Evolutionary conservation across 805 yeast genomes (phyloP).

Genomic region (Dipodascopsis uninucleata): DNA sequence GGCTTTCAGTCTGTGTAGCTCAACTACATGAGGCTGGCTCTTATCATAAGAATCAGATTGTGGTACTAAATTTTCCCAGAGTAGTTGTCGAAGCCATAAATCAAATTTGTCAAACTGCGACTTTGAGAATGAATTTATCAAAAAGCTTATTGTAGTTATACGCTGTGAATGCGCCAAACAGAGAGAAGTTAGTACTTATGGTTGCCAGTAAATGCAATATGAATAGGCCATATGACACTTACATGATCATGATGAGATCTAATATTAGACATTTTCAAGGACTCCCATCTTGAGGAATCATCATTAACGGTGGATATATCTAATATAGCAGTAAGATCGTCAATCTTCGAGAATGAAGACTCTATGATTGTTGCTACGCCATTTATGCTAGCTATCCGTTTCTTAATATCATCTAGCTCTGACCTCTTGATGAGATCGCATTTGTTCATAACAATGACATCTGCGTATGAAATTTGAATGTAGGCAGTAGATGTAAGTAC

Average conservation of each 20-base stretch:
- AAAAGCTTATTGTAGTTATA: constrained; percentile 52
- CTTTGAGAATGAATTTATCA: constrained; percentile 42
- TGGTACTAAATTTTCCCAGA: too few relatives aligned
- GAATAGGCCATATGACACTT: constrained; percentile 1
- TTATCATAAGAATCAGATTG: constrained; percentile 44
- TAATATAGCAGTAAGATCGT: constrained; percentile 56
- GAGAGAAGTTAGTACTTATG: neutral
- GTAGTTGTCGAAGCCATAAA: constrained; percentile 58
- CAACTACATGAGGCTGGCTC: constrained; percentile 30
- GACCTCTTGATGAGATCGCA: constrained; percentile 50
- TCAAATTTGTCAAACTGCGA: constrained; percentile 48
- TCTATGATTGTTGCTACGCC: constrained; percentile 60
- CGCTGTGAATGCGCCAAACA: constrained; percentile 28
- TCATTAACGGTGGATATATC: constrained; percentile 76
- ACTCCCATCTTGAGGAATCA: constrained; percentile 17
- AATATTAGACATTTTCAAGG: constrained; percentile 10
- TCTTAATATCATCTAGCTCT: constrained; percentile 37
- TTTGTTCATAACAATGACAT: constrained; percentile 75
- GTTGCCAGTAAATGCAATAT: too few relatives aligned
- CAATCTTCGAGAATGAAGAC: constrained; percentile 70
- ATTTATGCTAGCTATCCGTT: constrained; percentile 55
- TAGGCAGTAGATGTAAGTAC: constrained; percentile 71
- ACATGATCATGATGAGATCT: constrained; percentile 29
- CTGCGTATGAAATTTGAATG: constrained; percentile 87
- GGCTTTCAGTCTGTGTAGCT: constrained; percentile 79